These are phyloP conservation scores for Allodekkera sacchari DNA, from an alignment of 805 yeast genomes.

Conservation along the genomic window DNA sequence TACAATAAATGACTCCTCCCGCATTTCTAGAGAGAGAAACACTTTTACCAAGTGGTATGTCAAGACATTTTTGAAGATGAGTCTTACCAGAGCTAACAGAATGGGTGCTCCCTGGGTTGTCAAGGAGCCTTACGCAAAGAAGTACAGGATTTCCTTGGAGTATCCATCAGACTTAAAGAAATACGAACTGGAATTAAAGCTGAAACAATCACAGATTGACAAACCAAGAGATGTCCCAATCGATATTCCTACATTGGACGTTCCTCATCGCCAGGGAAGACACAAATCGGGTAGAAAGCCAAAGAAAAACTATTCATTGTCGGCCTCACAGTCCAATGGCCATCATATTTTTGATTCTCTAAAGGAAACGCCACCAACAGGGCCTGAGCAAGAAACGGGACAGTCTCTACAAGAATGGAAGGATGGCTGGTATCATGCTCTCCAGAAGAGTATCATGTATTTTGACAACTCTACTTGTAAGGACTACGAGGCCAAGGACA, in stretches of 20 bases:
- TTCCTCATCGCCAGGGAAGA: slow-evolving; percentile 1
- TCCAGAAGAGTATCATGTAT: slow-evolving; percentile 38
- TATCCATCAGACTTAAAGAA: slow-evolving; percentile 48
- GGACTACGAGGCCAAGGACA: slow-evolving; percentile 28
- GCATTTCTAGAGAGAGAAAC: slow-evolving; percentile 75
- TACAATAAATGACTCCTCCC: slow-evolving; percentile 57
- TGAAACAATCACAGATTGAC: not conserved
- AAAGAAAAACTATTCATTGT: not conserved
- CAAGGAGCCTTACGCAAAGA: slow-evolving; percentile 62
- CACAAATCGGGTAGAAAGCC: not conserved
- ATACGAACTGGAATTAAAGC: slow-evolving; percentile 9
- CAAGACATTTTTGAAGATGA: slow-evolving; percentile 77
- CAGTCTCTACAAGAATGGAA: slow-evolving; percentile 43
- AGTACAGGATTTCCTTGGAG: slow-evolving; percentile 55
- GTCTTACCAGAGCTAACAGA: slow-evolving; percentile 69
- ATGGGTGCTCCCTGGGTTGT: slow-evolving; percentile 97
- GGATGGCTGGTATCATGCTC: slow-evolving; percentile 41
- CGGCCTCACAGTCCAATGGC: slow-evolving; percentile 4
- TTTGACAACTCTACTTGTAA: slow-evolving; percentile 43
- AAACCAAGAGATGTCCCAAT: not conserved
- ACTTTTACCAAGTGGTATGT: slow-evolving; percentile 85
- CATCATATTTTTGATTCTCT: slow-evolving; percentile 22
- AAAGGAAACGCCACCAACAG: slow-evolving; percentile 29
- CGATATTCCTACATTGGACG: no score
- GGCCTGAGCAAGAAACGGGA: slow-evolving; percentile 28